A percentile compares a stretch with the other conserved stretches of the same genome.
These are phyloP conservation scores for Russula sp. DNA, from an alignment of 768 basidiomycete genomes.

Conservation along the genomic window DNA sequence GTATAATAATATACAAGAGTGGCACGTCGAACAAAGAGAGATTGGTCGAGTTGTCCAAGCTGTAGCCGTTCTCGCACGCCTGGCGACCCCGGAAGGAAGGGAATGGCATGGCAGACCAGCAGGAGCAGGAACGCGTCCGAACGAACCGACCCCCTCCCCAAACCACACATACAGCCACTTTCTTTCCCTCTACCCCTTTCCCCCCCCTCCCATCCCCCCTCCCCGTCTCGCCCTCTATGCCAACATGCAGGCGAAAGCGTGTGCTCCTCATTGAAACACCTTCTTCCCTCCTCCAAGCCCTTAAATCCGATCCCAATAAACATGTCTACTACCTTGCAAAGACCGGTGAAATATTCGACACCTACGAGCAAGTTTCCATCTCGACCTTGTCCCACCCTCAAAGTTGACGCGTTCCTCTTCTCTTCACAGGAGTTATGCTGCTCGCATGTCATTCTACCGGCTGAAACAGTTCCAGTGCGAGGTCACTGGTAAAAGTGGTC, in stretches of 20 bases:
- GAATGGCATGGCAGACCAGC: not conserved
- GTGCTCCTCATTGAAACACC: slow-evolving; percentile 83
- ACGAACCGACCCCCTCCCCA: slow-evolving; percentile 14
- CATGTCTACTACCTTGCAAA: slow-evolving; percentile 88
- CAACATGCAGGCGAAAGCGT: slow-evolving; percentile 84
- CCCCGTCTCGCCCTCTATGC: slow-evolving; percentile 43
- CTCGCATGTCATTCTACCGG: slow-evolving; percentile 91
- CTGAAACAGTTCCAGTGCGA: slow-evolving; percentile 96
- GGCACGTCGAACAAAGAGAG: not conserved
- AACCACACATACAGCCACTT: slow-evolving; percentile 15
- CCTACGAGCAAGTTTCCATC: slow-evolving; percentile 73
- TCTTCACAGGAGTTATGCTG: slow-evolving; percentile 59
- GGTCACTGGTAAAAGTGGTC: slow-evolving; percentile 87
- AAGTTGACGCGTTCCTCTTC: slow-evolving; percentile 20
- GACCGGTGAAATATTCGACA: slow-evolving; percentile 96
- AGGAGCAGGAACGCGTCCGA: slow-evolving; percentile 17
- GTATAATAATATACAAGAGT: not conserved
- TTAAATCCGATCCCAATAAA: slow-evolving; percentile 54
- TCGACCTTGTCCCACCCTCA: slow-evolving; percentile 24
- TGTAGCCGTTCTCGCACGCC: not conserved
- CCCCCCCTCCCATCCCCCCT: slow-evolving; percentile 21
- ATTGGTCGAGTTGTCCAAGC: no score
- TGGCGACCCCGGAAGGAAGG: not conserved
- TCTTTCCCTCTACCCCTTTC: slow-evolving; percentile 21
- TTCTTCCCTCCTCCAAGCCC: slow-evolving; percentile 56